A percentile compares a stretch with the other conserved stretches of the same genome.
phyloP scores from a whole-genome alignment of 2,329 filamentous ascomycete species.

The Fusarium anguioides region DNA sequence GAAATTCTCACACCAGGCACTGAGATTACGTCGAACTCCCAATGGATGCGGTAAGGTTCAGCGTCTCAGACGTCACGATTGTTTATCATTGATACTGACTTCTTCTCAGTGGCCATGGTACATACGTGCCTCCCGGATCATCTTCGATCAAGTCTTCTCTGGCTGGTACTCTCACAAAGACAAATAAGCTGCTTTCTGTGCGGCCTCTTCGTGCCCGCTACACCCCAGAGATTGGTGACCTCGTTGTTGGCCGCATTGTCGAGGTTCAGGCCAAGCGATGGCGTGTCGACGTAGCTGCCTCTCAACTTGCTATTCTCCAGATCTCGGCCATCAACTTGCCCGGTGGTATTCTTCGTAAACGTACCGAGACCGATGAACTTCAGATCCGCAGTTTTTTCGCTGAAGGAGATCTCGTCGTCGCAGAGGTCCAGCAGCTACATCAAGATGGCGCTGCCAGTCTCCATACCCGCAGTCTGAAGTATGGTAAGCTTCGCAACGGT shows the following conservation, averaged over 20 bases:
- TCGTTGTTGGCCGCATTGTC: slow-evolving; percentile 92
- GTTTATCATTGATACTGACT: slow-evolving; percentile 17
- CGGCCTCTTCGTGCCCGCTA: slow-evolving; percentile 91
- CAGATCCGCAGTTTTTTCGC: slow-evolving; percentile 98
- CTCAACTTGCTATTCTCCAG: slow-evolving; percentile 85
- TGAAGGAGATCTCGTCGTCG: slow-evolving; percentile 92
- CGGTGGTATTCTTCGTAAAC: slow-evolving; percentile 88
- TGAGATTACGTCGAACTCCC: slow-evolving; percentile 87
- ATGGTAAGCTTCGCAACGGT: slow-evolving; percentile 95
- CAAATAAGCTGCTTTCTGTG: slow-evolving; percentile 96
- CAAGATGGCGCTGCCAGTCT: slow-evolving; percentile 86
- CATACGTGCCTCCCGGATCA: slow-evolving; percentile 73
- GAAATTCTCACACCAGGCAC: slow-evolving; percentile 89
- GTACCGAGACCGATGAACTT: slow-evolving; percentile 95
- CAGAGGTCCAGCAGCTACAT: slow-evolving; percentile 92
- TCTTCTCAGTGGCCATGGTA: slow-evolving; percentile 84
- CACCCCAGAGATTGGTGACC: slow-evolving; percentile 93
- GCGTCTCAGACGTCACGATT: slow-evolving; percentile 4
- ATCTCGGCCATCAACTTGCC: slow-evolving; percentile 94
- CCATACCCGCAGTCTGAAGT: slow-evolving; percentile 91
- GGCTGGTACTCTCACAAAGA: slow-evolving; percentile 88
- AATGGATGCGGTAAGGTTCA: slow-evolving; percentile 84
- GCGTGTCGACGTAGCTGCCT: slow-evolving; percentile 93
- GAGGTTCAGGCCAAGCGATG: slow-evolving; percentile 94
- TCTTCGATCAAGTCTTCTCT: slow-evolving; percentile 87